Base-by-base conservation (phyloP, 768 basidiomycete species). In the Lyophyllum semitale region DNA sequence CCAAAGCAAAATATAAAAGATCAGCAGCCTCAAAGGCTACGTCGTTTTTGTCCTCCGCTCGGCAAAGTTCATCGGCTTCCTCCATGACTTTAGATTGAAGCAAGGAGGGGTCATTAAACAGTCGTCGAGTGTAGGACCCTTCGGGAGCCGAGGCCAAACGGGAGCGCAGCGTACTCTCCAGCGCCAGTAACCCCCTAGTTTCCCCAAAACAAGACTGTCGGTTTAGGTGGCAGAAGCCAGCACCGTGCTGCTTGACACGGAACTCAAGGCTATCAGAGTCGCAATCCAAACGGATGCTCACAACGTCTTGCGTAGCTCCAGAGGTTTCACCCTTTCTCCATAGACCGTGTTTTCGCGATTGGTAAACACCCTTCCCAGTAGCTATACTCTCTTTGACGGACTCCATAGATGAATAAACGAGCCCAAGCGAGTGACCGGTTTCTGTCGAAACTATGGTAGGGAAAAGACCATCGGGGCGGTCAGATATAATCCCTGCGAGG, bases 301-400 rank as follows among this genome's bases (percentile, higher is more conserved):
- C 73, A 52, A 99, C 83, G 17, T 91, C 84, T 65, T 99, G 97
- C 3, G 89, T 92, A 15, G 96, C 89, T 13, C 96, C 96, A 15
- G 93, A 95, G 0, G 95, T 95, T 73, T 93, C 95, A 15, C 97
- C 97, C 68, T 99, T 99, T 48, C 90, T 78, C 97, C 97, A 99
- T 29, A 98, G 75, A 15, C 95, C 95, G 65, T 96, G 93, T 67
- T 92, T 94, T 57, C 97, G 85, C 18, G 95, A 98, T 68, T 98
- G 95, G 68, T 99, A 99, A 12, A 96, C 88, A 15, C 97, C 97
- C 66, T 87, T 88, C 25, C 94, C 93, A 2, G 93, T 88, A 33
- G 85, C 57, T 68, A 99, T 93, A 62, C 91, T 89, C 69, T 95
- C 92, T 46, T 80, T 82, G 63, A 98, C 79, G 4, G 95, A 96